Evolutionary conservation across 257 asterid species (phyloP).

Genomic region (Solanum etuberosum): DNA sequence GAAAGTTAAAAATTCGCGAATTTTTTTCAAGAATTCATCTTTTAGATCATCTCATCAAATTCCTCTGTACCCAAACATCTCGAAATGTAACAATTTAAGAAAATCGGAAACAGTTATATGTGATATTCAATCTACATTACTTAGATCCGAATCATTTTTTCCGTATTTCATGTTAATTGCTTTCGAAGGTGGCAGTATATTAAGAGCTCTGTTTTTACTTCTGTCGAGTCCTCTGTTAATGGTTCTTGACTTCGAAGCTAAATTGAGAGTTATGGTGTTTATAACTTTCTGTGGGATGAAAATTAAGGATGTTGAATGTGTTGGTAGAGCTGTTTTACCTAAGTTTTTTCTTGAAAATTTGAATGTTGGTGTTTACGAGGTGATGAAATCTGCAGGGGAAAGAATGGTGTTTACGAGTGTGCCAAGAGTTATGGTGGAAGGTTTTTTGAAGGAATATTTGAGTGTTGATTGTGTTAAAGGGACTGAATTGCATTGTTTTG

Average conservation of each 20-base stretch:
- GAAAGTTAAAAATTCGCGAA: constrained; percentile 39
- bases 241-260: constrained; percentile 26
- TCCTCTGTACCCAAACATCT: constrained; percentile 24
- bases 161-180: constrained; percentile 95
- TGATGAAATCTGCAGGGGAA: constrained; percentile 35
- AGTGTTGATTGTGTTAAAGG: constrained; percentile 50
- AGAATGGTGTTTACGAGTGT: constrained; percentile 40
- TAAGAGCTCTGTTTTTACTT: constrained; percentile 58
- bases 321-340: constrained; percentile 66
- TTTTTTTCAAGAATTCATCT: constrained; percentile 24
- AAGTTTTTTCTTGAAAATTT: constrained; percentile 71
- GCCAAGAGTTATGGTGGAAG: constrained; percentile 81
- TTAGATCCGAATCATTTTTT: constrained; percentile 50
- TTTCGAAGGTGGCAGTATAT: constrained; percentile 77
- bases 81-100: constrained; percentile 24
- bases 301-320: constrained; percentile 40
- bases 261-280: constrained; percentile 57
- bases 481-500: constrained; percentile 53
- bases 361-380: constrained; percentile 32
- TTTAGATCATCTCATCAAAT: constrained; percentile 11
- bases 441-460: constrained; percentile 63
- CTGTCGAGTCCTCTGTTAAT: constrained; percentile 40
- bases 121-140: constrained; percentile 43
- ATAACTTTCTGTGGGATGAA: constrained; percentile 74
- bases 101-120: constrained; percentile 42